Conservation (phyloP, 2,329 filamentous ascomycete species). For the Aspergillus terreus region DNA sequence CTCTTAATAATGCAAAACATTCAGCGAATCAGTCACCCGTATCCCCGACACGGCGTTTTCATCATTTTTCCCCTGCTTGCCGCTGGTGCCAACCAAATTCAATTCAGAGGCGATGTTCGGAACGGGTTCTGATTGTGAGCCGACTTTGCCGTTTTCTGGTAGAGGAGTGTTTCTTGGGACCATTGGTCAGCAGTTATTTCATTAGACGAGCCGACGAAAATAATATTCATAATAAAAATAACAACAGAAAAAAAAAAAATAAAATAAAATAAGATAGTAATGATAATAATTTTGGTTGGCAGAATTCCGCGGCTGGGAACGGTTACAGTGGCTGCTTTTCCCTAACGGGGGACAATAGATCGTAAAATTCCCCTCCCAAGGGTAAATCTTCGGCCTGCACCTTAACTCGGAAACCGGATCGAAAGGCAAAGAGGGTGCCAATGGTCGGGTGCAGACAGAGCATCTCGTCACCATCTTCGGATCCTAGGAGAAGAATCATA, state of each 20-base stretch:
- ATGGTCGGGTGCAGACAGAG: too few relatives aligned
- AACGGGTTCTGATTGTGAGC: conserved; percentile 15
- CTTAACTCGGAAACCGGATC: not conserved
- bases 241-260: too few relatives aligned
- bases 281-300: not conserved
- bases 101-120: conserved; percentile 16
- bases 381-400: not conserved
- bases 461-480: too few relatives aligned
- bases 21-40: conserved; percentile 8
- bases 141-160: conserved; percentile 17
- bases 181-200: conserved; percentile 6
- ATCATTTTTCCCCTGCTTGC: conserved; percentile 19
- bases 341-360: not conserved
- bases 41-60: conserved; percentile 13
- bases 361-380: not conserved
- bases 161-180: conserved; percentile 9
- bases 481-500: too few relatives aligned
- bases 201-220: conserved; percentile 8
- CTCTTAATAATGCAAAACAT: conserved; percentile 2
- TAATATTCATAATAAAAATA: too few relatives aligned
- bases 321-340: conserved; percentile 2
- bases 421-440: not conserved
- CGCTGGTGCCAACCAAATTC: conserved; percentile 22
- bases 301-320: conserved; percentile 2
- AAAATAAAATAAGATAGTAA: too few relatives aligned